Evolutionary conservation across 1,284 basidiomycete species (phyloP).

Genomic region (Cutaneotrichosporon cavernicola): DNA sequence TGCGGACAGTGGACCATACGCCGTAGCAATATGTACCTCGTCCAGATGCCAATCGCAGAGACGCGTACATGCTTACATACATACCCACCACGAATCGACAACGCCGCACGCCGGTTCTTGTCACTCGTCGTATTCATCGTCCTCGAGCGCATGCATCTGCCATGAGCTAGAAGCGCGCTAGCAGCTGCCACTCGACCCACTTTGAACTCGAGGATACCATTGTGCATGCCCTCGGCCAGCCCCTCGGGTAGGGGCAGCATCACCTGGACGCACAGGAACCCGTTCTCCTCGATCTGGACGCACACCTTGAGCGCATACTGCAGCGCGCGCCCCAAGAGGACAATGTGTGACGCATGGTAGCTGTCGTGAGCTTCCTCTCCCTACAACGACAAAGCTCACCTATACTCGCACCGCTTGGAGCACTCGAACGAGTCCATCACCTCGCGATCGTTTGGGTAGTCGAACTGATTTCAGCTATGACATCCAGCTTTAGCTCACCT

Average conservation of each 20-base stretch:
- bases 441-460: slow-evolving; percentile 85
- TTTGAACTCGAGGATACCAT: slow-evolving; percentile 77
- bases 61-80: neutral
- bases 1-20: neutral
- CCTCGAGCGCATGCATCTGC: slow-evolving; percentile 47
- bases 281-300: slow-evolving; percentile 73
- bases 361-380: slow-evolving; percentile 53
- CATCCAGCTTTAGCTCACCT: slow-evolving; percentile 57
- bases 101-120: neutral
- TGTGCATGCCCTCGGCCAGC: slow-evolving; percentile 55
- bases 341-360: slow-evolving; percentile 74
- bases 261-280: slow-evolving; percentile 79
- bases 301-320: slow-evolving; percentile 80
- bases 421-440: slow-evolving; percentile 87
- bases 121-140: slow-evolving; percentile 20
- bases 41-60: neutral
- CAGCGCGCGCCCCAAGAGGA: slow-evolving; percentile 67
- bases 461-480: slow-evolving; percentile 62
- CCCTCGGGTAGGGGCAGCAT: slow-evolving; percentile 63
- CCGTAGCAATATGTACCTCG: neutral
- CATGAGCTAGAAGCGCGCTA: neutral
- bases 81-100: neutral
- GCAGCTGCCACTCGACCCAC: slow-evolving; percentile 56
- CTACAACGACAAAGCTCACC: slow-evolving; percentile 56
- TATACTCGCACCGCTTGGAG: slow-evolving; percentile 64